Evolutionary conservation across 345 rosid genomes (phyloP).

Genomic region (Citrus glauca): DNA sequence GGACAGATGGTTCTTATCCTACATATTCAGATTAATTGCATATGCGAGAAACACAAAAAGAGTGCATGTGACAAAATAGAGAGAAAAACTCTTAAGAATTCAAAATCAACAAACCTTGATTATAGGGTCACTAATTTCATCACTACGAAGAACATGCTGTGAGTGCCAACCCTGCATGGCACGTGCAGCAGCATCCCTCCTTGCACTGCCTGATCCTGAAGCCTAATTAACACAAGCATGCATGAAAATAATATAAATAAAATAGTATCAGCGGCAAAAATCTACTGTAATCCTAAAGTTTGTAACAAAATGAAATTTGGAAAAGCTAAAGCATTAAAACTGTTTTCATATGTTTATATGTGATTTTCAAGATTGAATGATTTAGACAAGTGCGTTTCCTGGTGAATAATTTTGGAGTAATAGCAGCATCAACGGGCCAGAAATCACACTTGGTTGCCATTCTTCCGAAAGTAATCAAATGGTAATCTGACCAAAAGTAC

Average conservation of each 20-base stretch:
- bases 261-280: background rate
- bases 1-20: slow-evolving; percentile 48
- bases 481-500: background rate
- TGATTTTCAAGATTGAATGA: background rate
- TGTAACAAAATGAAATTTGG: background rate
- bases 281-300: background rate
- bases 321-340: background rate
- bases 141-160: slow-evolving; percentile 49
- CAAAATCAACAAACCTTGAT: slow-evolving; percentile 39
- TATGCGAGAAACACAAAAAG: background rate
- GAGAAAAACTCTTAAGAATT: background rate
- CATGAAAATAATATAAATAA: background rate
- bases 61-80: background rate
- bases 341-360: background rate
- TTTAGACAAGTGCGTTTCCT: background rate
- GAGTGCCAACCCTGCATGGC: slow-evolving; percentile 88
- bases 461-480: background rate
- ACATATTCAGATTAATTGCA: slow-evolving; percentile 8
- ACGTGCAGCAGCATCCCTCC: slow-evolving; percentile 74
- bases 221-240: slow-evolving; percentile 32
- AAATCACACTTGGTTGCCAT: background rate
- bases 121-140: slow-evolving; percentile 55
- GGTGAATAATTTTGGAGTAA: background rate
- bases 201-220: slow-evolving; percentile 52
- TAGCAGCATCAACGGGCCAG: background rate